Conservation (phyloP, 179 eudicot genomes). For the Sideroxylon spinosum region DNA sequence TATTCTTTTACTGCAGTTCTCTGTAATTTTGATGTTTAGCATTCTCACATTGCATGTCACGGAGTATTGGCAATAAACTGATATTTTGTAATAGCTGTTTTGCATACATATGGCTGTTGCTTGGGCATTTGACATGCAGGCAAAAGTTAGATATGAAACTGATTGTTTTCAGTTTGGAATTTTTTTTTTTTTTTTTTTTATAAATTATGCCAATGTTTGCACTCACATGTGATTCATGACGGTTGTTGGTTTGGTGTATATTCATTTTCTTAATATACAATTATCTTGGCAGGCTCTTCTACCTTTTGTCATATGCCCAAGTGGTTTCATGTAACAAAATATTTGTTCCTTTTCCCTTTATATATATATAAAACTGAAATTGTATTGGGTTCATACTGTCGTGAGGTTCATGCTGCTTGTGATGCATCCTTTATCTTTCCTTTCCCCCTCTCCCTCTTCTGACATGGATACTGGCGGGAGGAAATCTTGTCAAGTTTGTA, state of each 20-base stretch:
- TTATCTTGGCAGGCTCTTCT: background rate
- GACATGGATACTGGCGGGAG: background rate
- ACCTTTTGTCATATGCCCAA: background rate
- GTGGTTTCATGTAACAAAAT: background rate
- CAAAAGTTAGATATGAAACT: background rate
- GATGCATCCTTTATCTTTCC: background rate
- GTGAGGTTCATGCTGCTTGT: background rate
- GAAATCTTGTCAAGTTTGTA: background rate
- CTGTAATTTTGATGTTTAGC: background rate
- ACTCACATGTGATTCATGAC: background rate
- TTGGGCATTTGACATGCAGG: background rate
- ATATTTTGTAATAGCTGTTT: background rate
- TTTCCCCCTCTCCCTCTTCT: background rate
- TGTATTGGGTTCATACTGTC: background rate
- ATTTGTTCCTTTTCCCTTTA: background rate
- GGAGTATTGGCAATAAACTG: background rate
- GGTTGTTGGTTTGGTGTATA: no score
- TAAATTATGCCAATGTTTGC: background rate
- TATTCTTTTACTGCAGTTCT: slow-evolving; percentile 5
- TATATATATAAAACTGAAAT: background rate
- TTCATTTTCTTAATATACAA: background rate
- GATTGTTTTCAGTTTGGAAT: background rate
- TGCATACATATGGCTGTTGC: background rate
- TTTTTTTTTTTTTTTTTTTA: background rate
- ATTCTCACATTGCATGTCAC: background rate